Evolutionary conservation across 441 rosid genomes (phyloP).

Genomic region (Iberis amara): DNA sequence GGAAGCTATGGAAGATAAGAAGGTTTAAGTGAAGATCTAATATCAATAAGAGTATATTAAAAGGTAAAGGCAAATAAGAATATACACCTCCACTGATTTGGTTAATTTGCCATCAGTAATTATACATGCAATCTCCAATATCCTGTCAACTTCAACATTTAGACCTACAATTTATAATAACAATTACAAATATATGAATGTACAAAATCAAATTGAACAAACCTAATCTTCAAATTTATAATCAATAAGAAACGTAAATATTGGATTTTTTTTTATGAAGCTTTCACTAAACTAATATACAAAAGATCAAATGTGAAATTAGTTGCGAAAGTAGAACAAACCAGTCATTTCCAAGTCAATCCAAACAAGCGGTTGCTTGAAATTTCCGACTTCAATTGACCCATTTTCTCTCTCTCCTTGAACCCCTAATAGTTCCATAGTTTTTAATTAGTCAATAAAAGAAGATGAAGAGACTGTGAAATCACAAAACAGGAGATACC

Average conservation of each 20-base stretch:
- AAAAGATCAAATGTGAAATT: not conserved
- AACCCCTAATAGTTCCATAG: not conserved
- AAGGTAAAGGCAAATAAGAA: constrained; percentile 18
- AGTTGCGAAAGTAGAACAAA: constrained; percentile 22
- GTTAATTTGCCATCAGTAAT: constrained; percentile 71
- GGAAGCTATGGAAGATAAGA: not conserved
- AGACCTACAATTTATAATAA: constrained; percentile 41
- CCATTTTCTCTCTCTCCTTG: constrained; percentile 23
- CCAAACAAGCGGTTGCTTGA: constrained; percentile 84
- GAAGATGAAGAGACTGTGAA: not conserved
- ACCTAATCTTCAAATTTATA: not conserved
- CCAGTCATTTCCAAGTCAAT: constrained; percentile 96
- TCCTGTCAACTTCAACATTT: constrained; percentile 68
- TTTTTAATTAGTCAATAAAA: not conserved
- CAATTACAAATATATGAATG: too few relatives aligned
- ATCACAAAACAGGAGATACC: constrained; percentile 7
- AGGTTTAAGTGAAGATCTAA: not conserved
- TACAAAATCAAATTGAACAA: not conserved
- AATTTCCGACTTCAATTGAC: constrained; percentile 27
- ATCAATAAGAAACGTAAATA: not conserved
- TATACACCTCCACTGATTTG: constrained; percentile 66
- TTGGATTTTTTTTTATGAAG: not conserved
- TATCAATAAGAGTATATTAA: not conserved
- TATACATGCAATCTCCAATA: constrained; percentile 91
- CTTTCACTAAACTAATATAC: not conserved